phyloP scores from a whole-genome alignment of 331 rosid species.

The Stylosanthes scabra region DNA sequence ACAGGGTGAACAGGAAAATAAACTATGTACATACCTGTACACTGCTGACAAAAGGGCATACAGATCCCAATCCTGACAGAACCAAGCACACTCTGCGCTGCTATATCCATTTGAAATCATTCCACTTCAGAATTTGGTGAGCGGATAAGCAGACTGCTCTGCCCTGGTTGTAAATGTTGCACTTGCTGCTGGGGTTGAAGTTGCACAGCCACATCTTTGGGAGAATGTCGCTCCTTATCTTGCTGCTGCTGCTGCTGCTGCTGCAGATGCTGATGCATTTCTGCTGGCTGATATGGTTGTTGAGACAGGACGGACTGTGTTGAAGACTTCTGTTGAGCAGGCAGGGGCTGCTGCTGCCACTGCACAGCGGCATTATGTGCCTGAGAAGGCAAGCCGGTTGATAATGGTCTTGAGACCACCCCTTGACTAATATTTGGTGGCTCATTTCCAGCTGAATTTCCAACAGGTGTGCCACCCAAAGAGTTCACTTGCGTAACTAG shows the following conservation, averaged over 20 bases:
- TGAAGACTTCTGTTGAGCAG: slow-evolving; percentile 66
- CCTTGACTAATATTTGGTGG: slow-evolving; percentile 61
- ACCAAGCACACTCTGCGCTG: slow-evolving; percentile 51
- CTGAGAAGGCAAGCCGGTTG: slow-evolving; percentile 70
- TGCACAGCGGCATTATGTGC: slow-evolving; percentile 72
- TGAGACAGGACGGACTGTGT: slow-evolving; percentile 58
- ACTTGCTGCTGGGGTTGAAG: slow-evolving; percentile 70
- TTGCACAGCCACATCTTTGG: slow-evolving; percentile 61
- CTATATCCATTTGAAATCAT: slow-evolving; percentile 57
- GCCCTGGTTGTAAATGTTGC: slow-evolving; percentile 71
- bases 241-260: slow-evolving; percentile 46
- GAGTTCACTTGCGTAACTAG: slow-evolving; percentile 55
- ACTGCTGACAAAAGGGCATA: slow-evolving; percentile 76
- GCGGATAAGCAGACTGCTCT: slow-evolving; percentile 62
- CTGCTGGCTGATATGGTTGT: slow-evolving; percentile 55
- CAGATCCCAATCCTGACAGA: slow-evolving; percentile 53
- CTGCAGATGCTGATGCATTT: slow-evolving; percentile 48
- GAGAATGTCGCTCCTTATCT: slow-evolving; percentile 63
- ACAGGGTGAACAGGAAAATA: slow-evolving; percentile 24
- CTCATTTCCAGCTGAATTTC: slow-evolving; percentile 68
- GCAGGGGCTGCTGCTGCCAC: slow-evolving; percentile 66
- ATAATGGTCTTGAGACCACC: slow-evolving; percentile 62
- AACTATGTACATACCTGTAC: slow-evolving; percentile 74
- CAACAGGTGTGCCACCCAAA: slow-evolving; percentile 58
- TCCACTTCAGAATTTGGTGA: slow-evolving; percentile 74